Percentiles rank a stretch among this genome's conserved stretches.
Evolutionary conservation across 768 basidiomycete species (phyloP).

Genomic region (Tremella fuciformis): DNA sequence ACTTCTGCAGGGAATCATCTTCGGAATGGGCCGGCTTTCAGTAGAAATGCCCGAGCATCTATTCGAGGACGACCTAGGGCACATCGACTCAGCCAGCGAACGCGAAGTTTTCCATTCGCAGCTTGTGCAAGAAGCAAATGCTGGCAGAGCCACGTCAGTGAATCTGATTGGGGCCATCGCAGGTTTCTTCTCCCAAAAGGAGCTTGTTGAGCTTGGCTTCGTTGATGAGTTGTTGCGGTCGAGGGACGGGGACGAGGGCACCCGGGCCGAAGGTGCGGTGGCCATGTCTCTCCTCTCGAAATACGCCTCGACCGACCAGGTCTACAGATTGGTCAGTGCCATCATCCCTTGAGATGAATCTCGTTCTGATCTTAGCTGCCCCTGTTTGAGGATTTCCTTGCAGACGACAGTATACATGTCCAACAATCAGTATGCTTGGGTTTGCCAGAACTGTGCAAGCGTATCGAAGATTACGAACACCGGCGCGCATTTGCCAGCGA

Average conservation of each 20-base stretch:
- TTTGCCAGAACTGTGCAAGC: slow-evolving; percentile 71
- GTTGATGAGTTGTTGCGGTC: slow-evolving; percentile 57
- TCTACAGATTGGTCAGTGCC: slow-evolving; percentile 60
- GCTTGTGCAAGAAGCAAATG: slow-evolving; percentile 67
- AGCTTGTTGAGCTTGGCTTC: slow-evolving; percentile 41
- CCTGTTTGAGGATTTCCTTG: slow-evolving; percentile 67
- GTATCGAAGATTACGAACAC: slow-evolving; percentile 59
- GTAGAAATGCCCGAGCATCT: slow-evolving; percentile 45
- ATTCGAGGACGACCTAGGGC: slow-evolving; percentile 32
- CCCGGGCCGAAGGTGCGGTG: slow-evolving; percentile 65
- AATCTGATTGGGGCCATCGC: slow-evolving; percentile 84
- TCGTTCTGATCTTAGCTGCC: slow-evolving; percentile 63
- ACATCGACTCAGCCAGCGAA: slow-evolving; percentile 3
- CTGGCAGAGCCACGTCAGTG: slow-evolving; percentile 87
- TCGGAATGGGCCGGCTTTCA: slow-evolving; percentile 80
- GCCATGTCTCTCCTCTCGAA: slow-evolving; percentile 86
- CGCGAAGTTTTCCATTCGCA: slow-evolving; percentile 39
- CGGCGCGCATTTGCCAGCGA: slow-evolving; percentile 67
- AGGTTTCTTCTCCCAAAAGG: slow-evolving; percentile 53
- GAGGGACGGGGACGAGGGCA: slow-evolving; percentile 61
- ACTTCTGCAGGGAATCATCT: slow-evolving; percentile 77
- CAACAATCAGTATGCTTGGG: slow-evolving; percentile 83
- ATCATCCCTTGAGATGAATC: slow-evolving; percentile 7
- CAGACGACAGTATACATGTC: slow-evolving; percentile 74
- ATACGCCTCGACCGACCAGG: slow-evolving; percentile 72